Conservation (phyloP, 2,329 filamentous ascomycete species). For the Phoma sp. region DNA sequence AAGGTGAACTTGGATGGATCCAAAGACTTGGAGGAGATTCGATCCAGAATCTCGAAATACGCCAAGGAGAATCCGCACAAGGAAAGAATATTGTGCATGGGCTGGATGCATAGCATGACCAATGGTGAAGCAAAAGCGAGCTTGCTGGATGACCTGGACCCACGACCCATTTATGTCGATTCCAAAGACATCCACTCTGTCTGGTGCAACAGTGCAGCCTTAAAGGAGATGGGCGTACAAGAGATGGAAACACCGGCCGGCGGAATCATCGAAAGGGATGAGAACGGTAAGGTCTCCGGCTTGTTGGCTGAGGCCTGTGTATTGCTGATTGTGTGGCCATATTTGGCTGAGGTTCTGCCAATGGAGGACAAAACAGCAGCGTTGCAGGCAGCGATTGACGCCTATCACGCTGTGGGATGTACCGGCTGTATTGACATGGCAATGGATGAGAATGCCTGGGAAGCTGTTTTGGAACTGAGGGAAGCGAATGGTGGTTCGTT, state of each 20-base stretch:
- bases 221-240: constrained; percentile 59
- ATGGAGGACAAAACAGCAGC: constrained; percentile 59
- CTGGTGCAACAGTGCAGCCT: constrained; percentile 63
- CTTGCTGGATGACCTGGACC: constrained; percentile 61
- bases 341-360: constrained; percentile 58
- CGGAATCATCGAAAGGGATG: constrained; percentile 61
- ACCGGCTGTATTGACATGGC: constrained; percentile 67
- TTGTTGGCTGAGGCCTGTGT: constrained; percentile 64
- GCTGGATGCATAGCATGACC: constrained; percentile 66
- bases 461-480: constrained; percentile 56
- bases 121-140: constrained; percentile 57
- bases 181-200: constrained; percentile 65
- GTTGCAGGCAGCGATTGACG: constrained; percentile 56
- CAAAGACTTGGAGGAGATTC: constrained; percentile 59
- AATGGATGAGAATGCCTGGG: constrained; percentile 65
- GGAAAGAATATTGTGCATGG: constrained; percentile 59
- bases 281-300: constrained; percentile 57
- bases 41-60: constrained; percentile 54
- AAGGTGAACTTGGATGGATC: constrained; percentile 60
- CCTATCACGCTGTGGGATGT: constrained; percentile 61
- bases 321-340: constrained; percentile 63
- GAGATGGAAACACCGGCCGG: constrained; percentile 58
- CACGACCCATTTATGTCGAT: constrained; percentile 63
- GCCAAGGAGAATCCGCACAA: constrained; percentile 56
- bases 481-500: constrained; percentile 40